These are phyloP conservation scores for Gossypium lobatum DNA, from an alignment of 441 rosid genomes.

Conservation along the genomic window DNA sequence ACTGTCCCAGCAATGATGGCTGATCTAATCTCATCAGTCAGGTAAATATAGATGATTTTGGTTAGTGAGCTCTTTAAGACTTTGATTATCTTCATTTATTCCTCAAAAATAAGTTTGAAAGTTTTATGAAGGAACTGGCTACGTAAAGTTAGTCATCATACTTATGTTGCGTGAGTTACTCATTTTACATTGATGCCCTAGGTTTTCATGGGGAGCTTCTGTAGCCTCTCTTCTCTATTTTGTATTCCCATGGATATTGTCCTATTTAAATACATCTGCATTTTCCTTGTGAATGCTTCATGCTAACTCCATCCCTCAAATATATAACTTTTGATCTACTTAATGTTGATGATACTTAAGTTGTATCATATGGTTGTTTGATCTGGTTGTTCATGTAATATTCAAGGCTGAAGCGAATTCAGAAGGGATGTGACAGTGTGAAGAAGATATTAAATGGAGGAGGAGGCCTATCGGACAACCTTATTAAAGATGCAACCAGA, in stretches of 20 bases:
- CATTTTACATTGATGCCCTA: background rate
- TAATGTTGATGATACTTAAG: constrained; percentile 3
- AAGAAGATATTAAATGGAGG: constrained; percentile 80
- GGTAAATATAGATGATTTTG: constrained; percentile 31
- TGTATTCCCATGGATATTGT: background rate
- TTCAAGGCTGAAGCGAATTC: constrained; percentile 32
- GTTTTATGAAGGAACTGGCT: background rate
- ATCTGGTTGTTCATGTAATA: background rate
- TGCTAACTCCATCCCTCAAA: background rate
- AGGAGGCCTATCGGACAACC: constrained; percentile 54
- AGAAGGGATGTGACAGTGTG: constrained; percentile 34
- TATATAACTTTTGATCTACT: background rate
- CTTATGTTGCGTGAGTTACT: background rate
- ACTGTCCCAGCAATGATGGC: constrained; percentile 78
- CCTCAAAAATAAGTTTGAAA: background rate
- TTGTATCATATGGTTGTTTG: constrained; percentile 5
- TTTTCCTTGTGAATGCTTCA: background rate
- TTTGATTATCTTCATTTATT: background rate
- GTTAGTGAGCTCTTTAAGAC: background rate
- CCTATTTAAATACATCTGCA: constrained; percentile 1
- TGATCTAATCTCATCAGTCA: constrained; percentile 44
- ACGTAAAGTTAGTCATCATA: background rate
- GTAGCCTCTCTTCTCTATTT: background rate
- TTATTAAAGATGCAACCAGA: constrained; percentile 35
- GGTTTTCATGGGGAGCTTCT: background rate